phyloP scores from a whole-genome alignment of 164 flowering plant genomes.

The Platanus orientalis region DNA sequence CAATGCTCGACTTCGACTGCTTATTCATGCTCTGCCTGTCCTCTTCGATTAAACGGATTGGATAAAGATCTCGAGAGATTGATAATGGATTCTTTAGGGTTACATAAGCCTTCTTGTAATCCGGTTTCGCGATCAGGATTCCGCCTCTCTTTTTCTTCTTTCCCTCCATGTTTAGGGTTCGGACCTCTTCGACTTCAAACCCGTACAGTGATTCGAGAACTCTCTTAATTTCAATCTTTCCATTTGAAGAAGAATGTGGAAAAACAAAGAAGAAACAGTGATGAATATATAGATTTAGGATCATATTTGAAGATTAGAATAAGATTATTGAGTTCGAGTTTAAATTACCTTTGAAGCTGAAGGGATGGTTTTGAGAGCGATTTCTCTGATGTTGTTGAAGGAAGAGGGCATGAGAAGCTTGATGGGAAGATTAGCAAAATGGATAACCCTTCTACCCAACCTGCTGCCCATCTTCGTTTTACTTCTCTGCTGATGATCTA shows the following conservation, averaged over 20 bases:
- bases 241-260: background rate
- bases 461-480: constrained; percentile 57
- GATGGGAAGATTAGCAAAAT: constrained; percentile 78
- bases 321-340: background rate
- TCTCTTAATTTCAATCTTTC: constrained; percentile 74
- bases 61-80: constrained; percentile 53
- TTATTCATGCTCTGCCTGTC: constrained; percentile 40
- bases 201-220: constrained; percentile 80
- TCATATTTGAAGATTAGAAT: too few species aligned
- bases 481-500: too few species aligned
- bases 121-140: constrained; percentile 55
- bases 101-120: constrained; percentile 81
- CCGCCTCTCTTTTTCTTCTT: constrained; percentile 89
- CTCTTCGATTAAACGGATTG: constrained; percentile 51
- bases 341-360: constrained; percentile 62
- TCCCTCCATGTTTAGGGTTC: constrained; percentile 84
- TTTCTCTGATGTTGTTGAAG: constrained; percentile 57
- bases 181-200: constrained; percentile 69
- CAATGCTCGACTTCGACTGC: constrained; percentile 38
- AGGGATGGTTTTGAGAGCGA: constrained; percentile 75
- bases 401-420: constrained; percentile 73
- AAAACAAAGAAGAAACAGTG: background rate
- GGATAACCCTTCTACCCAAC: constrained; percentile 65
- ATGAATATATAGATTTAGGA: background rate
- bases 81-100: constrained; percentile 56